Percentiles rank a stretch among this genome's conserved stretches.
These are phyloP conservation scores for Macrocybe sp. DNA, from an alignment of 1,284 basidiomycete species.

Conservation along the genomic window DNA sequence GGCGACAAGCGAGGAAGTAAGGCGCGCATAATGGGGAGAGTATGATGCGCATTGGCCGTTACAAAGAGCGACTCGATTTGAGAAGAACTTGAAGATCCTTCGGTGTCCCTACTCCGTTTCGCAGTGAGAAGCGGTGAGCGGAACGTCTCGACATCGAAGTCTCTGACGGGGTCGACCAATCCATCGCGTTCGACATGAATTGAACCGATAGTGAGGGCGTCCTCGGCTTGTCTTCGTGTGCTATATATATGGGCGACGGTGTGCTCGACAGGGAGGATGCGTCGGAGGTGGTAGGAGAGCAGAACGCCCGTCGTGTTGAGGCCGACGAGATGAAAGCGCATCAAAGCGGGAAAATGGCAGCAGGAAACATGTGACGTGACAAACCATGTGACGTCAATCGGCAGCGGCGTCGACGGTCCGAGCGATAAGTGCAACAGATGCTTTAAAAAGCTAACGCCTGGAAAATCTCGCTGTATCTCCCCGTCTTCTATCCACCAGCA, in stretches of 20 bases:
- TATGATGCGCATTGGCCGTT: conserved; percentile 75
- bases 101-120: conserved; percentile 7
- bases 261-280: conserved; percentile 44
- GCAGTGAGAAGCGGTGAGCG: conserved; percentile 17
- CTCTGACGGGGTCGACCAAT: conserved; percentile 32
- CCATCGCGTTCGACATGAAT: conserved; percentile 48
- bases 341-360: conserved; percentile 20
- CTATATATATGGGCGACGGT: conserved; percentile 69
- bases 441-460: conserved; percentile 1
- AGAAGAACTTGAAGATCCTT: no score
- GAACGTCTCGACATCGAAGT: conserved; percentile 45
- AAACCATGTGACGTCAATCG: background rate
- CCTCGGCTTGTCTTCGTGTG: conserved; percentile 28
- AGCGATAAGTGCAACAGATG: background rate
- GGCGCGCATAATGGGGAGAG: conserved; percentile 50
- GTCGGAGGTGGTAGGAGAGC: conserved; percentile 73
- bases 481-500: conserved; percentile 2
- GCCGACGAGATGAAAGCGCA: conserved; percentile 75
- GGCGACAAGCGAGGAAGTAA: conserved; percentile 65
- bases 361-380: conserved; percentile 1
- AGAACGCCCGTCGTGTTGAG: conserved; percentile 81
- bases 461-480: background rate
- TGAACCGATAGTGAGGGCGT: conserved; percentile 21
- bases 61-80: conserved; percentile 70
- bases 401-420: background rate